Evolutionary conservation across 164 flowering plant genomes (phyloP).

Genomic region (Vitis riparia): DNA sequence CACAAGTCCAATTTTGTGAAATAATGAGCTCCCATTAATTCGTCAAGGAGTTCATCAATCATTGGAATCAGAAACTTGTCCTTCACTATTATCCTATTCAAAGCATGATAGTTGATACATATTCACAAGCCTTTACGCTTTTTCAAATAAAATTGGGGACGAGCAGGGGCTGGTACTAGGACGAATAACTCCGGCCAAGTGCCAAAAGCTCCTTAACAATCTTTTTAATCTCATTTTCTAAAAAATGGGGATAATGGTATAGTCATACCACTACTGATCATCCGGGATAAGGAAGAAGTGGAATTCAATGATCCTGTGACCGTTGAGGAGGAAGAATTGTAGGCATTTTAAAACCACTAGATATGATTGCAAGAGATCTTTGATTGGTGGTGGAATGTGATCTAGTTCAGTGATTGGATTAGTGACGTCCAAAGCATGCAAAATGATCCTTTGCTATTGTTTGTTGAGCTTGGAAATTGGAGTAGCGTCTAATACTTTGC

Average conservation of each 20-base stretch:
- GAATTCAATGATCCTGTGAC: not conserved
- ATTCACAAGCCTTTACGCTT: too few relatives aligned
- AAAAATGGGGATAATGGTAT: not conserved
- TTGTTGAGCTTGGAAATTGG: too few relatives aligned
- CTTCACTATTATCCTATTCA: not conserved
- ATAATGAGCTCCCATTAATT: not conserved
- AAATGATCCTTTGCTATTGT: too few relatives aligned
- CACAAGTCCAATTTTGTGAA: not conserved
- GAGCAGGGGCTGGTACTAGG: not conserved
- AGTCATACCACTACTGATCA: not conserved
- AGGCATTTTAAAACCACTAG: too few relatives aligned
- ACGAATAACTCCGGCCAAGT: not conserved
- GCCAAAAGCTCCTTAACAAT: not conserved
- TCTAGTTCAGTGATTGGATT: too few relatives aligned
- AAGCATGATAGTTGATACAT: constrained; percentile 6
- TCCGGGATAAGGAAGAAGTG: too few relatives aligned
- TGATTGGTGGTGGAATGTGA: too few relatives aligned
- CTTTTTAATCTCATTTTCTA: constrained; percentile 4
- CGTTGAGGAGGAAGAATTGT: not conserved
- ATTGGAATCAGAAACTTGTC: constrained; percentile 7
- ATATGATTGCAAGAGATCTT: too few relatives aligned
- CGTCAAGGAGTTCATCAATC: constrained; percentile 8
- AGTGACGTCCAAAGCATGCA: too few relatives aligned
- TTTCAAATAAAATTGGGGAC: not conserved
- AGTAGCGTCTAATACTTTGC: too few relatives aligned